phyloP scores from a whole-genome alignment of 2,329 filamentous ascomycete genomes.

The Cladorrhinum sp. region DNA sequence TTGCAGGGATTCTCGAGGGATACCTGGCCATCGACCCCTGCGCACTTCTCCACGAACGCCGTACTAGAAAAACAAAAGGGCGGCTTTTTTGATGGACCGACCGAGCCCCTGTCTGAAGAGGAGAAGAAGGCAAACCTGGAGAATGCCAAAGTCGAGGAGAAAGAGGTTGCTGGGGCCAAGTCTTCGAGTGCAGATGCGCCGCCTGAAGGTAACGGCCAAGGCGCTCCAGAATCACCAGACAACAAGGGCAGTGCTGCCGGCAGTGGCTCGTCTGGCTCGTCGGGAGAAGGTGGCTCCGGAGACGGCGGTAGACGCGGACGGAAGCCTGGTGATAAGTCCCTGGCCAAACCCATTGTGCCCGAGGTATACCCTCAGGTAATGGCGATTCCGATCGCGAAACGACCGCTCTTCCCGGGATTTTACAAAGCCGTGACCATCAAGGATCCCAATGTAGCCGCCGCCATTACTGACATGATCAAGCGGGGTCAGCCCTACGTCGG shows the following conservation, averaged over 20 bases:
- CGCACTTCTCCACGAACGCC: slow-evolving; percentile 39
- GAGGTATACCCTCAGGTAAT: slow-evolving; percentile 97
- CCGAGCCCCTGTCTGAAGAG: slow-evolving; percentile 52
- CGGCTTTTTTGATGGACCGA: slow-evolving; percentile 50
- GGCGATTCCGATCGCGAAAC: slow-evolving; percentile 91
- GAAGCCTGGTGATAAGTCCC: slow-evolving; percentile 68
- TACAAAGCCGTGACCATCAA: slow-evolving; percentile 98
- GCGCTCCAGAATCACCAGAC: slow-evolving; percentile 44
- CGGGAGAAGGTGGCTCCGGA: slow-evolving; percentile 51
- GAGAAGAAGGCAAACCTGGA: slow-evolving; percentile 51
- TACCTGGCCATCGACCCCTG: slow-evolving; percentile 13
- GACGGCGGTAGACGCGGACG: slow-evolving; percentile 69
- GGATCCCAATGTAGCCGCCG: slow-evolving; percentile 84
- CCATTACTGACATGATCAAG: slow-evolving; percentile 95
- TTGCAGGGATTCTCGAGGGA: slow-evolving; percentile 14
- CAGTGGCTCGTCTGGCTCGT: slow-evolving; percentile 46
- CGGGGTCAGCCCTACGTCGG: slow-evolving; percentile 95
- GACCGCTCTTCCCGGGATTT: slow-evolving; percentile 93
- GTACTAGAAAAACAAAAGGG: slow-evolving; percentile 41
- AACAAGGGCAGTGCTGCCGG: slow-evolving; percentile 58
- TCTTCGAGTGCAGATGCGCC: slow-evolving; percentile 40
- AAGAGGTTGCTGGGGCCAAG: slow-evolving; percentile 49
- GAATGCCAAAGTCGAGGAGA: slow-evolving; percentile 44
- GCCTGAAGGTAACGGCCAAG: slow-evolving; percentile 39
- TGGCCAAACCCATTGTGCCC: slow-evolving; percentile 85